Evolutionary conservation across 805 yeast genomes (phyloP).

Genomic region (Metschnikowia matae): DNA sequence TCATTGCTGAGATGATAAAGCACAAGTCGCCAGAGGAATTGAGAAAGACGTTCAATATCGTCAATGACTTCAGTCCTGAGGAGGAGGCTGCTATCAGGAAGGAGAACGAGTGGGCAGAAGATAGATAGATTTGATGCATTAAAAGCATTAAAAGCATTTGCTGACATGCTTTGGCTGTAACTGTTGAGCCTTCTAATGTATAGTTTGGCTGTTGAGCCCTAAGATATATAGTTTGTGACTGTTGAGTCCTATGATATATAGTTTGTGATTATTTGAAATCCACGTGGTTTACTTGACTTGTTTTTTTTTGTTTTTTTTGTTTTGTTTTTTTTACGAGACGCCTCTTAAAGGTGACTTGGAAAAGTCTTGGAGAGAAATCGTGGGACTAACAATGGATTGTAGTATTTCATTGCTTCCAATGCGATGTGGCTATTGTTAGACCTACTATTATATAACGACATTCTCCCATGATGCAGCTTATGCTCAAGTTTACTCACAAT

Average conservation of each 20-base stretch:
- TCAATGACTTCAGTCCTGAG: conserved; percentile 79
- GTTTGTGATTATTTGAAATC: neutral
- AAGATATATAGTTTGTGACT: neutral
- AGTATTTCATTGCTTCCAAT: neutral
- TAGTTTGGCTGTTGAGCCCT: neutral
- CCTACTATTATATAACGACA: neutral
- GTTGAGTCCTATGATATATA: neutral
- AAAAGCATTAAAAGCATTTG: neutral
- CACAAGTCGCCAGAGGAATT: conserved; percentile 78
- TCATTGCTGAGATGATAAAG: conserved; percentile 80
- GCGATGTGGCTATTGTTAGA: neutral
- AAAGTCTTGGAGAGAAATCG: neutral
- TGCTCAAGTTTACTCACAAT: neutral
- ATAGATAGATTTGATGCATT: conserved; percentile 43
- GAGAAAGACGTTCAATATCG: conserved; percentile 74
- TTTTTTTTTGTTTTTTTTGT: too few relatives aligned
- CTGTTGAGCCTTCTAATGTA: neutral
- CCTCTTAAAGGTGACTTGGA: neutral
- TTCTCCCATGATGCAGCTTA: neutral
- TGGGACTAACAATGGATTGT: neutral
- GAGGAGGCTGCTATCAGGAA: conserved; percentile 85
- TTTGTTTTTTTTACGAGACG: neutral
- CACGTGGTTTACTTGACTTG: neutral
- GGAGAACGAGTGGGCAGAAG: conserved; percentile 91
- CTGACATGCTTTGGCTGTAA: neutral